Evolutionary conservation across 2,329 filamentous ascomycete species (phyloP).

Genomic region (Diaporthe sp.): DNA sequence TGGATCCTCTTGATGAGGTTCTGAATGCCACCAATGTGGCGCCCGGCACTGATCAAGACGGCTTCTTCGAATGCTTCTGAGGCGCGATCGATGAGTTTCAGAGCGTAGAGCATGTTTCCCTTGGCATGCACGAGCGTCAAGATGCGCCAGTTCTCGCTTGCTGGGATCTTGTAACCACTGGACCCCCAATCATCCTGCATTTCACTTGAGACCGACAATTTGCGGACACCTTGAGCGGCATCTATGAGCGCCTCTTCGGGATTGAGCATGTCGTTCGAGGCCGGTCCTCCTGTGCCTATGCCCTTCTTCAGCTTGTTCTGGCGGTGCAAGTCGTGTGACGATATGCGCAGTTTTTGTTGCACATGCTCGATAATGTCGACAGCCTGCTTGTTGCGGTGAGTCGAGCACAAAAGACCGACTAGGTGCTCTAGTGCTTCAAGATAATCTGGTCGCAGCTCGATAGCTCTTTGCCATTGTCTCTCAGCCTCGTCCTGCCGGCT

Average conservation of each 20-base stretch:
- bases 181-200: conserved; percentile 69
- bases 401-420: conserved; percentile 86
- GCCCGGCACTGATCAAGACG: conserved; percentile 87
- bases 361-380: conserved; percentile 89
- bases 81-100: conserved; percentile 84
- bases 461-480: conserved; percentile 85
- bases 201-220: conserved; percentile 33
- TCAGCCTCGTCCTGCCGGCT: conserved; percentile 87
- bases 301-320: conserved; percentile 42
- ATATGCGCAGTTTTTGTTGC: conserved; percentile 76
- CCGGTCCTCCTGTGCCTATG: conserved; percentile 42
- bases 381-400: conserved; percentile 85
- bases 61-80: conserved; percentile 95
- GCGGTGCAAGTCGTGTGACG: conserved; percentile 42
- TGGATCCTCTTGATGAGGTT: conserved; percentile 85
- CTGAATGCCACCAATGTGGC: conserved; percentile 76
- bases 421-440: conserved; percentile 97
- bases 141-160: conserved; percentile 90
- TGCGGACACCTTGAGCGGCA: conserved; percentile 40
- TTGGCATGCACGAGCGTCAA: conserved; percentile 96
- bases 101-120: conserved; percentile 95
- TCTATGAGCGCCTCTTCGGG: conserved; percentile 44
- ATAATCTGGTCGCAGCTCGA: conserved; percentile 86
- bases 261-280: conserved; percentile 38
- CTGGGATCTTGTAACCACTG: conserved; percentile 87